Conservation (phyloP, 2,329 filamentous ascomycete species). For the Epichloe sylvatica region DNA sequence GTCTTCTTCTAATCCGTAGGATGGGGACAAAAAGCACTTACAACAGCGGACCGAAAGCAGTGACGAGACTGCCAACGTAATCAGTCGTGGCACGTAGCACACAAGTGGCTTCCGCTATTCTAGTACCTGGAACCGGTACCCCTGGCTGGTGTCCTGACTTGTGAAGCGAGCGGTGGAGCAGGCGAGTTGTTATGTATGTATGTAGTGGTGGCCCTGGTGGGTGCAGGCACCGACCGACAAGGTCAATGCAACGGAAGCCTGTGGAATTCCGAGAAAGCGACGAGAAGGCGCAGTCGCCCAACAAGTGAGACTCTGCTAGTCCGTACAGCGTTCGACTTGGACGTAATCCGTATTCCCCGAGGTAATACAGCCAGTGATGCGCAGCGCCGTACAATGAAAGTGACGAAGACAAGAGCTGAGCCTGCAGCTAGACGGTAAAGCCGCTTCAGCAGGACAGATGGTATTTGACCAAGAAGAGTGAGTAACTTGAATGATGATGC, state of each 20-base stretch:
- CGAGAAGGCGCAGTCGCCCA: not conserved
- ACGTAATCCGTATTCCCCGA: too few relatives aligned
- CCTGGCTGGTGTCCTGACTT: too few relatives aligned
- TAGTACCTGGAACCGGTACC: too few relatives aligned
- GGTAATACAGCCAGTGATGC: too few relatives aligned
- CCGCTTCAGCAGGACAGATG: not conserved
- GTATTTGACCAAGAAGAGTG: not conserved
- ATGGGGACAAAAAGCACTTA: conserved; percentile 2
- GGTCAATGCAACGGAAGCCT: not conserved
- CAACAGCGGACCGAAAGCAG: not conserved
- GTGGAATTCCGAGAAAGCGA: not conserved
- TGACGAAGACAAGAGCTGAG: too few relatives aligned
- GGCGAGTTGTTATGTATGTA: not conserved
- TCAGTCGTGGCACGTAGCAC: not conserved
- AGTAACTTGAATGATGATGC: not conserved
- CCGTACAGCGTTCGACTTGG: too few relatives aligned
- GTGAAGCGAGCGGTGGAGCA: conserved; percentile 4
- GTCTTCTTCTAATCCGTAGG: not conserved
- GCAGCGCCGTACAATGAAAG: too few relatives aligned
- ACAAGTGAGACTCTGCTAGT: not conserved
- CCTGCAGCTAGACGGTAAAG: not conserved
- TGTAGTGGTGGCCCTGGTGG: too few relatives aligned
- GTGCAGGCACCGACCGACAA: not conserved
- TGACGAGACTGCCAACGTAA: not conserved
- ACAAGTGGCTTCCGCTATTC: conserved; percentile 1